phyloP scores from a whole-genome alignment of 2,329 filamentous ascomycete genomes.

The Colletotrichum gloeosporioides region DNA sequence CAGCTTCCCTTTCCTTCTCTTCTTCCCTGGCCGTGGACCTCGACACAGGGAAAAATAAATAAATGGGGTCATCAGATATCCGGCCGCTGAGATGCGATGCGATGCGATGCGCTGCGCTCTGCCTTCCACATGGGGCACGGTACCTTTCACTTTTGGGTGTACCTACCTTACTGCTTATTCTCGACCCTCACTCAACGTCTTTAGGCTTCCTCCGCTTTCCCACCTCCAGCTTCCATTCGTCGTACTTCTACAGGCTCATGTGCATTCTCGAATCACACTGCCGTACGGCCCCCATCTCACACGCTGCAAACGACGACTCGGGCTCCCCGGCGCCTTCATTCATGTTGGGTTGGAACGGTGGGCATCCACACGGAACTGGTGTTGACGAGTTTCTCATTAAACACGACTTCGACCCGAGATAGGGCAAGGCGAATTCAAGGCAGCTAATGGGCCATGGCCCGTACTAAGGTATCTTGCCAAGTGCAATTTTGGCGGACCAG shows the following conservation, averaged over 20 bases:
- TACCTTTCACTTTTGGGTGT: background rate
- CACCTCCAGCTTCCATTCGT: background rate
- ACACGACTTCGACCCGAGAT: background rate
- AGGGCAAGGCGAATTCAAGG: background rate
- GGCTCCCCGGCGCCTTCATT: background rate
- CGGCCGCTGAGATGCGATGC: background rate
- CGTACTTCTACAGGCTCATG: background rate
- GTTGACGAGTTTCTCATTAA: background rate
- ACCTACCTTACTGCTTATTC: background rate
- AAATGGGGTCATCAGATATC: background rate
- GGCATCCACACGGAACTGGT: background rate
- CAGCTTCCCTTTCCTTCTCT: conserved; percentile 3
- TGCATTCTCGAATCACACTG: background rate
- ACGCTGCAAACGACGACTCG: background rate
- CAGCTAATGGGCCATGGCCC: background rate
- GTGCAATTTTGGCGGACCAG: background rate
- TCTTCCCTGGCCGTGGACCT: background rate
- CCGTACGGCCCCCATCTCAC: background rate
- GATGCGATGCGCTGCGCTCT: background rate
- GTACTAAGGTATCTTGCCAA: background rate
- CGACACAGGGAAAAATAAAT: background rate
- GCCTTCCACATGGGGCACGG: background rate
- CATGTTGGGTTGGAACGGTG: background rate
- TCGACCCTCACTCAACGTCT: background rate
- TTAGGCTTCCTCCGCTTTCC: background rate